A percentile compares a stretch with the other conserved stretches of the same genome.
Evolutionary conservation across 2,329 filamentous ascomycete species (phyloP).

Genomic region (Bisporella sp.): DNA sequence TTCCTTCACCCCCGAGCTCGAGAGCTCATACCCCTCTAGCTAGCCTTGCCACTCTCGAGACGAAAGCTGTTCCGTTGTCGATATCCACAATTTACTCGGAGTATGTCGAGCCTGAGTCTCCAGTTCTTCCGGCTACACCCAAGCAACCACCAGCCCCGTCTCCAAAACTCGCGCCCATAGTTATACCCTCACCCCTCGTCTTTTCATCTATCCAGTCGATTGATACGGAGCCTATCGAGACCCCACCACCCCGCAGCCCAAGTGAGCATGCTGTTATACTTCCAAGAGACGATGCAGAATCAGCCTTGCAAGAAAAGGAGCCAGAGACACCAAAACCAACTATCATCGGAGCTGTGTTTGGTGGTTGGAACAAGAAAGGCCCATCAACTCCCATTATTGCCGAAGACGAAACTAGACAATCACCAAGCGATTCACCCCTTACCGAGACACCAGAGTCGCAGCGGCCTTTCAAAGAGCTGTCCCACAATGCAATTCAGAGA

Average conservation of each 20-base stretch:
- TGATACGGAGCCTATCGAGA: constrained; percentile 23
- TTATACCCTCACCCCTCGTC: constrained; percentile 14
- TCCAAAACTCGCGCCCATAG: constrained; percentile 24
- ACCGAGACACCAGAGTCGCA: constrained; percentile 47
- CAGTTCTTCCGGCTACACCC: constrained; percentile 7
- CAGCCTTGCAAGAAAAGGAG: constrained; percentile 22
- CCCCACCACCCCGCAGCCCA: constrained; percentile 38
- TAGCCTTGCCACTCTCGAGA: constrained; percentile 10
- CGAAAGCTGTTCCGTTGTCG: constrained; percentile 19
- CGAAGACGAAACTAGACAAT: constrained; percentile 57
- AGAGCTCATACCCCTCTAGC: constrained; percentile 22
- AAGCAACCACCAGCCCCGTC: background rate
- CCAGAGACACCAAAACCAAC: constrained; percentile 35
- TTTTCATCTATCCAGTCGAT: constrained; percentile 25
- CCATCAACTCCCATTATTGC: constrained; percentile 44
- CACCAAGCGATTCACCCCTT: constrained; percentile 42
- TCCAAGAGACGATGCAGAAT: constrained; percentile 35
- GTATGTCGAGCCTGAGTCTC: constrained; percentile 23
- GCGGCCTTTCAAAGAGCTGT: constrained; percentile 54
- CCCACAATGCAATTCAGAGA: constrained; percentile 45
- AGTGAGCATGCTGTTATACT: constrained; percentile 51
- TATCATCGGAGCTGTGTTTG: constrained; percentile 36
- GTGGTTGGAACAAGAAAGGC: constrained; percentile 36
- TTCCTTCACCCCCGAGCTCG: constrained; percentile 45
- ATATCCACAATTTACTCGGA: constrained; percentile 28